Percentiles rank a stretch among this genome's conserved stretches.
Conservation (phyloP, 148 eudicot species). For the Polygonum maritimum region DNA sequence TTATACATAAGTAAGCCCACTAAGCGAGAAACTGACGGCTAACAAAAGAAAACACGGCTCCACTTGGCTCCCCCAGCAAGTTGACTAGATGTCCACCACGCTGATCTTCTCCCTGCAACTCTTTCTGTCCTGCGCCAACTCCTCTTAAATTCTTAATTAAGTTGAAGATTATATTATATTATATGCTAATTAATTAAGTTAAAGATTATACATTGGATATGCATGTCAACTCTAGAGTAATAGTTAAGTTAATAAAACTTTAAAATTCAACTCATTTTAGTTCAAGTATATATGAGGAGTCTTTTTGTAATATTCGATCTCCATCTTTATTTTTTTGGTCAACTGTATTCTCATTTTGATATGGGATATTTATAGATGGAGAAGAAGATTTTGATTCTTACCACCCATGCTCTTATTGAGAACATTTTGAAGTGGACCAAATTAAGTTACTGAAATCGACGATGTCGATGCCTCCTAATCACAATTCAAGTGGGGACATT, state of each 20-base stretch:
- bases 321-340: background rate
- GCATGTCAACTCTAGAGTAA: too few species aligned
- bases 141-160: too few species aligned
- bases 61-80: too few species aligned
- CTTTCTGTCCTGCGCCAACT: too few species aligned
- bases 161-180: background rate
- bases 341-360: background rate
- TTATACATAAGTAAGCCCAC: too few species aligned
- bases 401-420: background rate
- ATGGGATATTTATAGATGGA: background rate
- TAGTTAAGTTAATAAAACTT: too few species aligned
- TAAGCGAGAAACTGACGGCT: too few species aligned
- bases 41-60: too few species aligned
- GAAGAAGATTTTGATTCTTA: background rate
- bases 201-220: background rate
- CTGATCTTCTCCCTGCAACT: too few species aligned
- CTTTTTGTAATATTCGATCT: background rate
- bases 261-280: too few species aligned
- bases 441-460: background rate
- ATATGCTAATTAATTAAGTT: background rate
- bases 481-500: background rate
- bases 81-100: too few species aligned
- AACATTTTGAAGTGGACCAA: conserved; percentile 7
- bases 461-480: background rate
- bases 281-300: too few species aligned